These are phyloP conservation scores for Sporothrix inflata DNA, from an alignment of 2,329 filamentous ascomycete species.

Conservation along the genomic window DNA sequence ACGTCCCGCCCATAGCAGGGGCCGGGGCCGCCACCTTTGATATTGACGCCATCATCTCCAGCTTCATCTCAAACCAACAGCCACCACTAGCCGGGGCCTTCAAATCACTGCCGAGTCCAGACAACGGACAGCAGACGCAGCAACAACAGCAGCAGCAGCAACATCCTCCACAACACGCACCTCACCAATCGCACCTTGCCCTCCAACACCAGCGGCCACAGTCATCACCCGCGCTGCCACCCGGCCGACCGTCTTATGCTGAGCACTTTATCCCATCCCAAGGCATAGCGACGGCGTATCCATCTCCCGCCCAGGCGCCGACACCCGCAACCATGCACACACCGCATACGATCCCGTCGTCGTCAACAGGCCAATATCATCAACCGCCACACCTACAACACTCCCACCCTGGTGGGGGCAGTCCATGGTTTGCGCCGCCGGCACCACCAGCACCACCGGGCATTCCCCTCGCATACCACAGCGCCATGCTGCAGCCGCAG, in stretches of 20 bases:
- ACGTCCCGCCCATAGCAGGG: not conserved
- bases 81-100: conserved; percentile 16
- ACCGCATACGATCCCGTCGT: not conserved
- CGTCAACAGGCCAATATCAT: not conserved
- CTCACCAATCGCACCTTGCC: not conserved
- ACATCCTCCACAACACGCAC: not conserved
- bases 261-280: not conserved
- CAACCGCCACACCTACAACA: not conserved
- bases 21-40: conserved; percentile 10
- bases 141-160: not conserved
- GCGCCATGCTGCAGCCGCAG: not conserved
- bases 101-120: conserved; percentile 18
- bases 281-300: not conserved
- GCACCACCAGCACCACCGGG: not conserved
- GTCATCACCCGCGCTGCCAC: not conserved
- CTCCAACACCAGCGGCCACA: not conserved
- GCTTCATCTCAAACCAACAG: conserved; percentile 21
- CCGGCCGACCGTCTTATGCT: not conserved
- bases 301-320: not conserved
- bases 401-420: not conserved
- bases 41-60: conserved; percentile 27
- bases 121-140: not conserved
- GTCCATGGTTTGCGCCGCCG: not conserved
- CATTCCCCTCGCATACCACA: conserved; percentile 10
- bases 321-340: not conserved